Base-by-base conservation (phyloP, 139 green algal species). In the Choricystis sp. region DNA sequence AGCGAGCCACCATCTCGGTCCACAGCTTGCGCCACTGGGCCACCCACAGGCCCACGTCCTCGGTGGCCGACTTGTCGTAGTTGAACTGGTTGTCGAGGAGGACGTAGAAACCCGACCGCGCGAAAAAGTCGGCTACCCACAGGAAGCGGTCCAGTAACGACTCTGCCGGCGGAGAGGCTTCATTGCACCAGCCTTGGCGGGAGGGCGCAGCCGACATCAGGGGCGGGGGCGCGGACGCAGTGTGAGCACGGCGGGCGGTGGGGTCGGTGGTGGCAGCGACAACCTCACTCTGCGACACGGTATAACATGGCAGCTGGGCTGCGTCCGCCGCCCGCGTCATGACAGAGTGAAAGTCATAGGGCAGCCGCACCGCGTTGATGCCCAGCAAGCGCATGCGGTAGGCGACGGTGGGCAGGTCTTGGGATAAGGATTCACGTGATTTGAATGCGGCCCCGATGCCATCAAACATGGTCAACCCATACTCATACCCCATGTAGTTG, bases 41-140 rank as follows among this genome's bases (percentile, higher is more conserved):
- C 40, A 52, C 9, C 40, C 40, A 52, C 40, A 52, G 40, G 40
- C 40, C 40, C 40, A 16, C 9, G 40, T 66, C 61, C 26, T 66
- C 61, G 24, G 52, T 25, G 57, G 61, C 61, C 57, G 61, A 61
- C 26, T 66, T 52, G 57, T 66, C 61, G 56, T 66, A 52, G n/a
- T 56, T 66, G 48, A 69, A 69, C 40, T 77, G 69, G 63, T 80
- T 72, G 67, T 84, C 78, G 3, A 78, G 27, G 23, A 80, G 14
- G 9, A 84, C 74, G 64, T 84, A 84, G 55, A 84, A 75, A 26
- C 75, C 75, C 56, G 77, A 80, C 28, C 62, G 56, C 5, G 74
- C 66, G 1, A 84, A 66, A 59, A 77, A 83, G 56, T 79, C 29
- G 26, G 80, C 70, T 2, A 79, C 66, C 67, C 69, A 83, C 55